These are phyloP conservation scores for Ganoderma resinaceum DNA, from an alignment of 1,284 basidiomycete genomes.

Conservation along the genomic window DNA sequence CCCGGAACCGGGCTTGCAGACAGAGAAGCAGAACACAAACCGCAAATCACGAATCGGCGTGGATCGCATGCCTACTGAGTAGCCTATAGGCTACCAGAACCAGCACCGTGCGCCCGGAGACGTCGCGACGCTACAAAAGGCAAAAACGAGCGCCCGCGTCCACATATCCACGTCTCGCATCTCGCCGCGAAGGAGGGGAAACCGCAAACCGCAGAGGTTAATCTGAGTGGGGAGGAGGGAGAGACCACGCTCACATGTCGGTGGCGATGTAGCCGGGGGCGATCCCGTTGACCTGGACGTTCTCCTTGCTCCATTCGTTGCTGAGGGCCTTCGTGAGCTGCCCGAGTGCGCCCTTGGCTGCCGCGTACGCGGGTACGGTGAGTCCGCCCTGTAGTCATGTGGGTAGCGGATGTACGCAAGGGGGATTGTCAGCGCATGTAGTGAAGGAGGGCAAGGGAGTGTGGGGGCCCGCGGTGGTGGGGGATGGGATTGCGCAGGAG, in stretches of 20 bases:
- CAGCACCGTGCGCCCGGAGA: conserved; percentile 23
- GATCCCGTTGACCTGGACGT: conserved; percentile 91
- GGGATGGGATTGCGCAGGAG: conserved; percentile 5
- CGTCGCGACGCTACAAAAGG: conserved; percentile 23
- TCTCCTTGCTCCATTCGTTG: conserved; percentile 82
- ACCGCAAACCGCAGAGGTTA: not conserved
- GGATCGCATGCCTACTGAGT: conserved; percentile 5
- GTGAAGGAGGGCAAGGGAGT: not conserved
- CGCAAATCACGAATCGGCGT: not conserved
- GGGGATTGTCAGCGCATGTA: conserved; percentile 10
- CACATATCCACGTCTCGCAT: not conserved
- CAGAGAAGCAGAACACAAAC: not conserved
- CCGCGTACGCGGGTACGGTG: conserved; percentile 91
- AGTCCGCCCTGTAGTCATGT: conserved; percentile 58
- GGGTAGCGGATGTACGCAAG: not conserved
- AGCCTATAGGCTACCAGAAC: conserved; percentile 22
- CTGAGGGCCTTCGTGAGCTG: conserved; percentile 83
- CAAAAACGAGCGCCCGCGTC: conserved; percentile 19
- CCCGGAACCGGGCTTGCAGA: not conserved
- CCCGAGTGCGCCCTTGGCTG: conserved; percentile 88
- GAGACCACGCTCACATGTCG: conserved; percentile 87
- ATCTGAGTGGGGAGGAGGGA: not conserved
- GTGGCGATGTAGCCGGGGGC: conserved; percentile 94
- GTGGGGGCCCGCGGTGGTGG: not conserved
- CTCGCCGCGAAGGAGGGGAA: not conserved